phyloP scores from a whole-genome alignment of 225 moss, liverwort and hornwort genomes.

The Neckera pumila region DNA sequence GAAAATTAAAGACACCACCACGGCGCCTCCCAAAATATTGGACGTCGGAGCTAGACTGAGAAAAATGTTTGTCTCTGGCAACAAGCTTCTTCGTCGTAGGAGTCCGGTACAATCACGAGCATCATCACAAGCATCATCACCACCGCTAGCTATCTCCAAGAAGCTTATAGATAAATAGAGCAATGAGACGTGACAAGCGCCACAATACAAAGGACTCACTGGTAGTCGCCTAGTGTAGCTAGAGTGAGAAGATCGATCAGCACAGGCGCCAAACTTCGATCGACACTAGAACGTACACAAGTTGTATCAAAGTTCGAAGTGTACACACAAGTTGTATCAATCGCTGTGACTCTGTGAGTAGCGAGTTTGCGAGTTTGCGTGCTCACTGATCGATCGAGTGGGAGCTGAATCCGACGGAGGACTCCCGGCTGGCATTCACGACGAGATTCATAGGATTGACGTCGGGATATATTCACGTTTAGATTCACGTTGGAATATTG shows the following conservation, averaged over 20 bases:
- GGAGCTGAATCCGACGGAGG: background rate
- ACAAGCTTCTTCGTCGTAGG: background rate
- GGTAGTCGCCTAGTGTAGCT: background rate
- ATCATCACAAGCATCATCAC: background rate
- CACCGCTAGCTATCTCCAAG: background rate
- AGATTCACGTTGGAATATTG: background rate
- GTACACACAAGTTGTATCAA: background rate
- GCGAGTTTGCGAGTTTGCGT: background rate
- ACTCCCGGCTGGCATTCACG: background rate
- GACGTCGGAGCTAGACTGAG: background rate
- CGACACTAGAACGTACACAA: background rate
- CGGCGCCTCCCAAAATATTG: background rate
- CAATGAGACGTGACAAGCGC: background rate
- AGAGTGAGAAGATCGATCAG: background rate
- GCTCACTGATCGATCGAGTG: background rate
- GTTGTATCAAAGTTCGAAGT: too few species aligned
- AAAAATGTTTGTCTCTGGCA: background rate
- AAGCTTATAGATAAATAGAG: background rate
- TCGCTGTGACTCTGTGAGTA: background rate
- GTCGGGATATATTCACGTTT: background rate
- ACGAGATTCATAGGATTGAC: background rate
- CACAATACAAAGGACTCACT: background rate
- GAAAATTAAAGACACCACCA: background rate
- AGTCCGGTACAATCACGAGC: background rate
- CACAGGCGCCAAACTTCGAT: background rate